phyloP scores from a whole-genome alignment of 352 stramenopile genomes.

The Phytophthora citricola region DNA sequence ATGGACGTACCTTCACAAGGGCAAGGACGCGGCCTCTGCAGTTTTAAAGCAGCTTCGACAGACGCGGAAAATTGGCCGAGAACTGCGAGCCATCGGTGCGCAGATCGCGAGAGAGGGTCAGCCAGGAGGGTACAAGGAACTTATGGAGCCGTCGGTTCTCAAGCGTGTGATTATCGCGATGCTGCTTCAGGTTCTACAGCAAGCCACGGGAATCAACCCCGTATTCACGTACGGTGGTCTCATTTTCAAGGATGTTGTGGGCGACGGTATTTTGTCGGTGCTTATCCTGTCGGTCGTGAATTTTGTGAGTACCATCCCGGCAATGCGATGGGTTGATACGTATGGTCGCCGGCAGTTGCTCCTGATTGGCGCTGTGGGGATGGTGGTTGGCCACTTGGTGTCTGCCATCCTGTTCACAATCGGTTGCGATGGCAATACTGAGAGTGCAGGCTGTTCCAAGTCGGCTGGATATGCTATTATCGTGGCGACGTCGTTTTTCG shows the following conservation, averaged over 20 bases:
- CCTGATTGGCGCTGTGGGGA: conserved; percentile 46
- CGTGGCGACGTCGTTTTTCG: conserved; percentile 48
- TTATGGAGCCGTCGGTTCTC: conserved; percentile 50
- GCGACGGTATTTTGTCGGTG: conserved; percentile 48
- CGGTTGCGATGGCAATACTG: conserved; percentile 44
- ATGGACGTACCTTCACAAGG: conserved; percentile 50
- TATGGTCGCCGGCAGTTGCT: conserved; percentile 51
- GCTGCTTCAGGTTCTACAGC: conserved; percentile 55
- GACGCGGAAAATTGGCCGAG: conserved; percentile 43
- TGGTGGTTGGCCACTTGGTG: conserved; percentile 53
- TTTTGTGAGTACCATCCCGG: conserved; percentile 54
- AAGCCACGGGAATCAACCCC: conserved; percentile 57
- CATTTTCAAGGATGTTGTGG: conserved; percentile 58
- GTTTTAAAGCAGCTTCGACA: conserved; percentile 53
- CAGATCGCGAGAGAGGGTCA: conserved; percentile 50
- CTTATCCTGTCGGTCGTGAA: conserved; percentile 61
- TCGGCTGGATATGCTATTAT: conserved; percentile 51
- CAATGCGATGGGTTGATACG: conserved; percentile 56
- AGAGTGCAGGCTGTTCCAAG: conserved; percentile 44
- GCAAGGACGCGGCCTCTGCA: conserved; percentile 46
- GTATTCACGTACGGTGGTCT: conserved; percentile 56
- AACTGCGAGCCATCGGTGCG: conserved; percentile 55
- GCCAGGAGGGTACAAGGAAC: conserved; percentile 40
- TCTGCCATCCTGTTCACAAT: conserved; percentile 49
- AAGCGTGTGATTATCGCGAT: conserved; percentile 55